Conservation (phyloP, 768 basidiomycete genomes). For the Udeniomyces megalosporus region DNA sequence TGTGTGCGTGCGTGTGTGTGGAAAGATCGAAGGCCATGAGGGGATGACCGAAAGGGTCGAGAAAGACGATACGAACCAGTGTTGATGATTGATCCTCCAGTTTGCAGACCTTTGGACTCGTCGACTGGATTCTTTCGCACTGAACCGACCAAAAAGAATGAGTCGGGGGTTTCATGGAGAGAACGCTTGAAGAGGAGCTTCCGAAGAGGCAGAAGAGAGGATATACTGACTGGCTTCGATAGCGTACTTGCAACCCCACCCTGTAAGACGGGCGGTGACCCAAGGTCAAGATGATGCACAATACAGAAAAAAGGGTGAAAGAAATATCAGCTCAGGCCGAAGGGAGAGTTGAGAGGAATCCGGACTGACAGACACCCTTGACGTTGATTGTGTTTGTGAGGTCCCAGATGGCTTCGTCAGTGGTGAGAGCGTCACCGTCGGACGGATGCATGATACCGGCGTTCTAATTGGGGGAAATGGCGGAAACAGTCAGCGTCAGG, state of each 20-base stretch:
- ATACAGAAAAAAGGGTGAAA: no score
- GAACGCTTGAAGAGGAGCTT: no score
- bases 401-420: conserved; percentile 87
- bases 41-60: conserved; percentile 63
- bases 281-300: no score
- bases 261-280: no score
- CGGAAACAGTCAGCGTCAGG: no score
- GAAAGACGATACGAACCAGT: conserved; percentile 77
- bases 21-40: no score
- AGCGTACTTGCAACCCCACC: conserved; percentile 96
- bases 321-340: conserved; percentile 24
- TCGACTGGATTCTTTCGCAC: conserved; percentile 53
- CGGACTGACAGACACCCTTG: conserved; percentile 3
- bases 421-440: conserved; percentile 89
- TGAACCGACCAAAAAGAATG: no score
- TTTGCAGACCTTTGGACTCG: conserved; percentile 55
- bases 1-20: no score
- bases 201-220: neutral
- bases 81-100: conserved; percentile 69
- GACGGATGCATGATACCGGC: conserved; percentile 93
- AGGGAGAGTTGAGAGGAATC: neutral
- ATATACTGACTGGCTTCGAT: conserved; percentile 53
- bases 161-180: no score
- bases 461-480: no score
- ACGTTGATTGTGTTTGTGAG: conserved; percentile 26